Conservation (phyloP, 306 rosid genomes). For the Castanea sativa region DNA sequence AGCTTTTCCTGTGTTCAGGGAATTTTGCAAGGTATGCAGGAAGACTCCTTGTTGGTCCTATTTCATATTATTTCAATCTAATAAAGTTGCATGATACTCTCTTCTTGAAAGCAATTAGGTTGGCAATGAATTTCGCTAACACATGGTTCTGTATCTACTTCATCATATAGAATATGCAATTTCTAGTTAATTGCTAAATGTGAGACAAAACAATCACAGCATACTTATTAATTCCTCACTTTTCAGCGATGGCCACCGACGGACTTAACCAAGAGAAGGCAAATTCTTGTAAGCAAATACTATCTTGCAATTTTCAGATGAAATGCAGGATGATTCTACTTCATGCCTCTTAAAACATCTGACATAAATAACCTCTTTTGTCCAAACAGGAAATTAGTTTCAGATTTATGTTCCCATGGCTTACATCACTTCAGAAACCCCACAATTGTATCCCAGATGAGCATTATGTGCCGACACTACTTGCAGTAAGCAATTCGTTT, state of each 20-base stretch:
- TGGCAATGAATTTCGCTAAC: neutral
- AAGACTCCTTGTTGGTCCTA: neutral
- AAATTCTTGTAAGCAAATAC: conserved; percentile 14
- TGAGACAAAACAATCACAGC: neutral
- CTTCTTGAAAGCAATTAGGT: no score
- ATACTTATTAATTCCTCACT: neutral
- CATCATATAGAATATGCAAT: neutral
- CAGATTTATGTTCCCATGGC: neutral
- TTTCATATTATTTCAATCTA: neutral
- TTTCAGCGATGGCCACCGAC: conserved; percentile 28
- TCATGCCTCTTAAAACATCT: neutral
- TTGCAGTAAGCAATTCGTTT: conserved; percentile 1
- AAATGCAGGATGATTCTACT: neutral
- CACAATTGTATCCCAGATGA: neutral
- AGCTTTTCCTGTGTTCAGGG: conserved; percentile 21
- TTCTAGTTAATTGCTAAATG: neutral
- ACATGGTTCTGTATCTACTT: neutral
- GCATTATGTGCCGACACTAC: conserved; percentile 6
- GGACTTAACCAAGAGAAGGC: neutral
- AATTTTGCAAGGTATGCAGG: conserved; percentile 33
- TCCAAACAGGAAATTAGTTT: neutral
- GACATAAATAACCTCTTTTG: neutral
- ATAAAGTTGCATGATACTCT: no score
- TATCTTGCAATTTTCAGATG: neutral
- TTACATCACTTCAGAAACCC: neutral